Conservation (phyloP, 2,329 filamentous ascomycete species). For the Exophiala dermatitidis region DNA sequence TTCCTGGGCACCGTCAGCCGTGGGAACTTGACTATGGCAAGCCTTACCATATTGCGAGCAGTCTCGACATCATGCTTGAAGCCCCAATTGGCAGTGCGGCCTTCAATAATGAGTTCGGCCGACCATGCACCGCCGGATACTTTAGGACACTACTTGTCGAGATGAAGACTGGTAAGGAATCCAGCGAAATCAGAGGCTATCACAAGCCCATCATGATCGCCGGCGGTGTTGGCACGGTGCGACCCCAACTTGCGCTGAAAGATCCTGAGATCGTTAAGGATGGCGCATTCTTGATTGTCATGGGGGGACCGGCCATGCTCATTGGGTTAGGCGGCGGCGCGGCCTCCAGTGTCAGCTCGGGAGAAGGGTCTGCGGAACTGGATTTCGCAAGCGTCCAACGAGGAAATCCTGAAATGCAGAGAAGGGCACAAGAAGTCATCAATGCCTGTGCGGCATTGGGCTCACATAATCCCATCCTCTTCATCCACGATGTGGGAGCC, state of each 20-base stretch:
- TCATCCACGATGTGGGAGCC: constrained; percentile 96
- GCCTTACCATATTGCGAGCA: constrained; percentile 85
- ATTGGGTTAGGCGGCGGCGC: constrained; percentile 94
- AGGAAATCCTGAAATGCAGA: constrained; percentile 93
- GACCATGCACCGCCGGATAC: constrained; percentile 79
- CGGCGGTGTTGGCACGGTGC: constrained; percentile 84
- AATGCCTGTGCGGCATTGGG: constrained; percentile 85
- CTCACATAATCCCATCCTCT: constrained; percentile 77
- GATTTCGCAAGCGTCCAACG: constrained; percentile 97
- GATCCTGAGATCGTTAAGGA: constrained; percentile 68
- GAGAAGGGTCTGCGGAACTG: constrained; percentile 80
- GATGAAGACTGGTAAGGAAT: constrained; percentile 53
- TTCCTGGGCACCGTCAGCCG: constrained; percentile 71
- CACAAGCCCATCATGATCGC: constrained; percentile 99
- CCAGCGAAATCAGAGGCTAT: constrained; percentile 74
- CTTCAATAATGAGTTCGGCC: constrained; percentile 97
- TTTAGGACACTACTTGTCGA: constrained; percentile 82
- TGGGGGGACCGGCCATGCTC: constrained; percentile 94
- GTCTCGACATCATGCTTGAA: constrained; percentile 94
- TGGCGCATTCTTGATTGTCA: constrained; percentile 84
- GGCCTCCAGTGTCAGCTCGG: constrained; percentile 82
- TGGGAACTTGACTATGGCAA: constrained; percentile 85
- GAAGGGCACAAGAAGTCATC: constrained; percentile 95
- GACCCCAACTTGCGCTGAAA: constrained; percentile 87
- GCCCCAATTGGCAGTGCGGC: constrained; percentile 89